Evolutionary conservation across 139 green algal genomes (phyloP), one percentile per base, ranked within the genome.

Genomic region (Pleodorina starrii): DNA sequence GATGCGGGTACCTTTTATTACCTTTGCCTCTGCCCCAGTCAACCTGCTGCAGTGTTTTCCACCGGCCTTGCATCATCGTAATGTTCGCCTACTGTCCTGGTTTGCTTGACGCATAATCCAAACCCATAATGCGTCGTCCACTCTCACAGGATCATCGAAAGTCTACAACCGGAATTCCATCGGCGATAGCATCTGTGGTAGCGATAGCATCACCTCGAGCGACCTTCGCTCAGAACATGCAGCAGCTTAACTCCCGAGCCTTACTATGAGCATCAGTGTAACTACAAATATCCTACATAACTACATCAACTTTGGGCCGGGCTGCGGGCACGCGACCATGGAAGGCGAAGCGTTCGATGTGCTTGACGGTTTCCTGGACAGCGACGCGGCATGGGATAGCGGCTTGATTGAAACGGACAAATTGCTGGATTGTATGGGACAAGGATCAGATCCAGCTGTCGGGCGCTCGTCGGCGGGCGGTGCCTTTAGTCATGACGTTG

Each of bases 281-380:
- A n/a, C n/a, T n/a, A n/a, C n/a, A n/a, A n/a, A n/a, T n/a, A n/a
- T n/a, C n/a, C n/a, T n/a, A n/a, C n/a, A n/a, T n/a, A n/a, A n/a
- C n/a, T n/a, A n/a, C n/a, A n/a, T n/a, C n/a, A n/a, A n/a, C n/a
- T 21, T 73, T 73, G 63, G 19, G 19, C 19, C 27, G 21, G 36
- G 46, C 5, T 68, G 48, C 32, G 48, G 27, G 2, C 73, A 59
- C 43, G 11, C 42, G 27, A 35, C 19, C 60, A 44, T 84, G 46
- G 46, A 66, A 46, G n/a, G n/a, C 38, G 46, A 84, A 46, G 32
- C 46, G 75, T 68, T 69, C 48, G 50, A 66, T 68, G 36, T 27
- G 46, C 32, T 66, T 66, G 75, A 80, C 12, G 72, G 42, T 14
- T 42, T 80, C 40, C 25, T 80, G 40, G 40, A 80, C 40, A 80